Evolutionary conservation across 176 grass and related monocot species (phyloP), one percentile per base, ranked within the genome.

Genomic region (Carex littledalei): DNA sequence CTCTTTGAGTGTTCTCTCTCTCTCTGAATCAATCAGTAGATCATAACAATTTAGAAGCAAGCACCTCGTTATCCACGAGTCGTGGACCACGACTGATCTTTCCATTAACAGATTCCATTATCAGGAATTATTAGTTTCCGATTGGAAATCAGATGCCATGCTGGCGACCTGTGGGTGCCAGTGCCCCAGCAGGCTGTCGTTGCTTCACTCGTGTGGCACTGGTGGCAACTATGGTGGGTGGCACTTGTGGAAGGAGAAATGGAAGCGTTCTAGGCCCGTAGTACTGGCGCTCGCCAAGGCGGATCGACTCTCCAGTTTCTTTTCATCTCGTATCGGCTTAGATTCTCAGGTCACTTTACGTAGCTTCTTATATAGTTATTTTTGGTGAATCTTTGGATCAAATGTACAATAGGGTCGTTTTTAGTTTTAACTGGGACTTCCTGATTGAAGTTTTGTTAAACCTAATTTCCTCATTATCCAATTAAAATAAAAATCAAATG

Each of bases 311-410:
- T 85, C 89, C 54, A 85, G 63, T 66, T 87, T 86, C 66, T 94
- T 92, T 87, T 84, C 84, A 58, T 94, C 91, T 59, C 93, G 85
- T 53, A 81, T 95, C 85, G 93, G 93, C 53, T 88, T 99, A 63
- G 96, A 99, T 68, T 99, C 91, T 63, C 96, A 90, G 91, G 96
- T 99, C 83, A 24, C 29, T 63, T 77, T 10, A 53, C 17, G 16
- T 64, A 18, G 31, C 49, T 86, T 58, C 63, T 10, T 70, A 50
- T 86, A 6, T 41, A 57, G 17, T 64, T 63, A 32, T 66, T 29
- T 67, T 83, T 64, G 39, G 45, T 53, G 12, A 26, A 29, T 35
- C 47, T 69, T 39, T 18, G 65, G 29, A 69, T 69, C 66, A 69
- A 39, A 37, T 68, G 37, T 8, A 32, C 15, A 26, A 68, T 68